Conservation (phyloP, 305 asterid species). For the Plantago coronopus region DNA sequence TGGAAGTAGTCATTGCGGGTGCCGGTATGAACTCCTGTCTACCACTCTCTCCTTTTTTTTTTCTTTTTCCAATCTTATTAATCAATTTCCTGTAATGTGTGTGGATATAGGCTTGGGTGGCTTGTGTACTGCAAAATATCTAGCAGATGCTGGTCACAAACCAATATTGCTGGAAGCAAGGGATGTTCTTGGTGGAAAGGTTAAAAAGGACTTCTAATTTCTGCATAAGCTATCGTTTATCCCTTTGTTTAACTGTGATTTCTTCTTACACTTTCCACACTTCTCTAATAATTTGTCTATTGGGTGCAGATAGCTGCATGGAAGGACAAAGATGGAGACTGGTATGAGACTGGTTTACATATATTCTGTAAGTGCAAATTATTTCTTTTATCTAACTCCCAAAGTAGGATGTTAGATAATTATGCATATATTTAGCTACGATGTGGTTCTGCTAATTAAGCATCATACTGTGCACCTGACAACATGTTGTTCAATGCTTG, state of each 20-base stretch:
- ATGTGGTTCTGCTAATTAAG: constrained; percentile 1
- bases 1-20: constrained; percentile 89
- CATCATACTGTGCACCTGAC: constrained; percentile 11
- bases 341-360: constrained; percentile 97
- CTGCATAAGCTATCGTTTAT: background rate
- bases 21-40: constrained; percentile 49
- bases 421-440: background rate
- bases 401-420: background rate
- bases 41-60: background rate
- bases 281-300: constrained; percentile 24
- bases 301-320: constrained; percentile 83
- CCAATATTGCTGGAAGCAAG: constrained; percentile 92
- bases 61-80: background rate
- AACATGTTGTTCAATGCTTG: constrained; percentile 39
- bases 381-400: constrained; percentile 5
- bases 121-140: constrained; percentile 89
- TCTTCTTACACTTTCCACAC: no score
- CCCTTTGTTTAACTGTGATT: constrained; percentile 1
- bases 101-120: constrained; percentile 82
- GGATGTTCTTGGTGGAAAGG: constrained; percentile 98
- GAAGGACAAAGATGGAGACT: constrained; percentile 96
- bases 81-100: constrained; percentile 16
- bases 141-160: constrained; percentile 98
- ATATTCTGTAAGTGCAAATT: constrained; percentile 75
- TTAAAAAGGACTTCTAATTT: constrained; percentile 15